These are phyloP conservation scores for Paragyromitra xinjiangensis DNA, from an alignment of 495 filamentous ascomycete genomes.

Conservation along the genomic window DNA sequence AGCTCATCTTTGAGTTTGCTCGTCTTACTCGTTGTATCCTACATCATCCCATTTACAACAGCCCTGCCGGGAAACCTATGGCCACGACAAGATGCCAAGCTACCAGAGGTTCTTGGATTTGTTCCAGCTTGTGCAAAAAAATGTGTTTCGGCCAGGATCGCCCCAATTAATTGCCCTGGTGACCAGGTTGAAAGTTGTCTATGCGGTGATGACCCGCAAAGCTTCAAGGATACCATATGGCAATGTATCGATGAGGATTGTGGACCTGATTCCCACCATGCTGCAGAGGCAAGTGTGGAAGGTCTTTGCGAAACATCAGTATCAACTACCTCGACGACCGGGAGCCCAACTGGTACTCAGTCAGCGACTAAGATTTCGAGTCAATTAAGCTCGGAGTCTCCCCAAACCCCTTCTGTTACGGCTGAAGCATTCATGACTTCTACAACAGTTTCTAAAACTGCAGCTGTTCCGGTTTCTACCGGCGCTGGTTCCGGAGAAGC, in stretches of 20 bases:
- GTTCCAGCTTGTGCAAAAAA: constrained; percentile 40
- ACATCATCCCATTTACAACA: constrained; percentile 37
- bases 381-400: constrained; percentile 12
- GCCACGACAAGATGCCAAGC: constrained; percentile 21
- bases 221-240: constrained; percentile 32
- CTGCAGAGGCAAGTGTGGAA: constrained; percentile 6
- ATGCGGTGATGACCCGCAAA: constrained; percentile 26
- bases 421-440: not conserved
- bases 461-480: not conserved
- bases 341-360: not conserved
- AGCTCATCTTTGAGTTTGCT: constrained; percentile 29
- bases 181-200: constrained; percentile 31
- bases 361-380: constrained; percentile 6
- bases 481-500: not conserved
- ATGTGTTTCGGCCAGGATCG: constrained; percentile 30
- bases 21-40: constrained; percentile 29
- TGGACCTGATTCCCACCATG: constrained; percentile 23
- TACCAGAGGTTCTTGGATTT: constrained; percentile 29
- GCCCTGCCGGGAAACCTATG: constrained; percentile 29
- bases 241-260: constrained; percentile 44
- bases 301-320: constrained; percentile 22
- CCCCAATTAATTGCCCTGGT: not conserved
- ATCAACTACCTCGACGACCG: not conserved
- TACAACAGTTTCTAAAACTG: constrained; percentile 2
- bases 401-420: constrained; percentile 9